Evolutionary conservation across 179 eudicot genomes (phyloP).

Genomic region (Patellifolia procumbens): DNA sequence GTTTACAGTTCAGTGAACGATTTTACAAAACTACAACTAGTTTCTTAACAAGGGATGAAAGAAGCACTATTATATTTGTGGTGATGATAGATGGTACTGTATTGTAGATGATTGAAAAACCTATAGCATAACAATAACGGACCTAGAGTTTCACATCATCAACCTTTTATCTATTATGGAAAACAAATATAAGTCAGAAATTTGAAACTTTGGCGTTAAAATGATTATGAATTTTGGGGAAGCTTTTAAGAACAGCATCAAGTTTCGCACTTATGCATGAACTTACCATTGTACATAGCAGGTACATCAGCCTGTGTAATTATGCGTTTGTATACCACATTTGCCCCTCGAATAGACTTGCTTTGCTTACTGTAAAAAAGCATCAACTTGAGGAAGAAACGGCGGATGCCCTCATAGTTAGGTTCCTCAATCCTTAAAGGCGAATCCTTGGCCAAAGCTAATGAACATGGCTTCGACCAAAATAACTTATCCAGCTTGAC

Average conservation of each 20-base stretch:
- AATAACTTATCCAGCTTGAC: constrained; percentile 80
- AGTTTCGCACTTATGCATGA: constrained; percentile 10
- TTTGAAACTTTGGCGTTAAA: neutral
- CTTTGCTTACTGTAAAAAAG: constrained; percentile 88
- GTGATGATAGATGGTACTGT: neutral
- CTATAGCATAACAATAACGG: neutral
- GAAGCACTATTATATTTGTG: neutral
- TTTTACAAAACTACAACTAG: neutral
- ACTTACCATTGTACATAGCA: constrained; percentile 77
- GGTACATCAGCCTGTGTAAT: constrained; percentile 78
- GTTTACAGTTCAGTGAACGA: neutral
- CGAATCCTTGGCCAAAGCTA: constrained; percentile 81
- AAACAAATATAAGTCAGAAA: neutral
- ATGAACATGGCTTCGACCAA: constrained; percentile 86
- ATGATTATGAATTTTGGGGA: neutral
- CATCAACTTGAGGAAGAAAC: constrained; percentile 64
- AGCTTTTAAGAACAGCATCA: neutral
- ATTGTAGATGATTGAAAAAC: neutral
- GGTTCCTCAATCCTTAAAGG: constrained; percentile 83
- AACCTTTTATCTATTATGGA: neutral
- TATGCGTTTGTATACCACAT: constrained; percentile 79
- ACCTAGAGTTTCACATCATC: neutral
- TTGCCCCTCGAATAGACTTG: constrained; percentile 83
- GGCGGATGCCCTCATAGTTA: constrained; percentile 65
- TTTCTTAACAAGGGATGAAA: neutral